Evolutionary conservation across 2,329 filamentous ascomycete genomes (phyloP).

Genomic region (Coccinonectria pachysandricola): DNA sequence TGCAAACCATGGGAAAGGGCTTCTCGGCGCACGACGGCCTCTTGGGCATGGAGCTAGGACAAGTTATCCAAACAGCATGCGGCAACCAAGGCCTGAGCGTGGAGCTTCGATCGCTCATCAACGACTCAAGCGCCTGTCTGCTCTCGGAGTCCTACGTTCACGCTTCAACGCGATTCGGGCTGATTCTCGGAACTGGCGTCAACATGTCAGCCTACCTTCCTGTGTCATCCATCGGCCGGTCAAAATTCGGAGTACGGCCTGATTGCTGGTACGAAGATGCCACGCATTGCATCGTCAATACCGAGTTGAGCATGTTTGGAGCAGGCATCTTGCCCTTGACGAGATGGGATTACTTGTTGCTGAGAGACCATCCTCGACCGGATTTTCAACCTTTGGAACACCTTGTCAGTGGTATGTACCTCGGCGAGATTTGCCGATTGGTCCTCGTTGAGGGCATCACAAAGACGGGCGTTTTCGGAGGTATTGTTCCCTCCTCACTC

Average conservation of each 20-base stretch:
- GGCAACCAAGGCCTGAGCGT: constrained; percentile 39
- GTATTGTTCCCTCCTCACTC: constrained; percentile 44
- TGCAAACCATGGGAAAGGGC: constrained; percentile 56
- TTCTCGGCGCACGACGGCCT: constrained; percentile 50
- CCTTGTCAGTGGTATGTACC: constrained; percentile 54
- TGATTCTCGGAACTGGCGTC: constrained; percentile 58
- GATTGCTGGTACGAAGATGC: constrained; percentile 46
- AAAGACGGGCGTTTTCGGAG: constrained; percentile 43
- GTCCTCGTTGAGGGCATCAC: constrained; percentile 49
- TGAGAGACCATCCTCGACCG: constrained; percentile 41
- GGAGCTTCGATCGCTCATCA: constrained; percentile 50
- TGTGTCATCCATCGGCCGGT: constrained; percentile 40
- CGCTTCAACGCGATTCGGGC: constrained; percentile 48
- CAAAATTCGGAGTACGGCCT: constrained; percentile 48
- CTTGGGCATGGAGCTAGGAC: constrained; percentile 48
- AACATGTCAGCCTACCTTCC: constrained; percentile 58
- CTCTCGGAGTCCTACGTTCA: constrained; percentile 53
- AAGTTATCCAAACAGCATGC: constrained; percentile 47
- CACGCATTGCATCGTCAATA: constrained; percentile 56
- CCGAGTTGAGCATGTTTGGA: constrained; percentile 58
- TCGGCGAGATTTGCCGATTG: constrained; percentile 54
- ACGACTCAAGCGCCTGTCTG: constrained; percentile 57
- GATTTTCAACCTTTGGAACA: constrained; percentile 54
- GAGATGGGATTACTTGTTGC: constrained; percentile 48
- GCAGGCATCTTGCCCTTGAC: constrained; percentile 47